Base-by-base conservation (phyloP, 805 yeast species). In the Kodamaea laetipori region DNA sequence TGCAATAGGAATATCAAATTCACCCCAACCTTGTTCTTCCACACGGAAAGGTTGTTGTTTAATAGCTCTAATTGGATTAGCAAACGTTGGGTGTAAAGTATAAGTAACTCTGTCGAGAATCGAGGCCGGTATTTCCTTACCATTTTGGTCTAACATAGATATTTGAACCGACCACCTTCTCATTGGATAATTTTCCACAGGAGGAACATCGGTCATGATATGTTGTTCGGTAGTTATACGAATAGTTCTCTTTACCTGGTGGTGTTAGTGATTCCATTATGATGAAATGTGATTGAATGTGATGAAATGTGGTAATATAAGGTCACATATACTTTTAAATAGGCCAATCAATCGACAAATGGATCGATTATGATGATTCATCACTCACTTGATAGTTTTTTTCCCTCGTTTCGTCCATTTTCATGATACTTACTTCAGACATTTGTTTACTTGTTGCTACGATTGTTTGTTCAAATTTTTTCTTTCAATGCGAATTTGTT, bases 21-120 rank as follows among this genome's bases (percentile, higher is more conserved):
- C 98, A 63, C 98, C 99, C 98, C 99, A 92, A 40, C 99, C 99
- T 69, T 88, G 84, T 64, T 92, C 99, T 57, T 81, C 86, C 45
- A 92, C 84, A 58, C 69, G 78, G 68, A 90, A 92, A 8, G 99
- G 99, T 7, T 86, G 78, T 57, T 82, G 83, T 58, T 86, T 87
- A 60, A 89, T 63, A 9, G 84, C 74, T 62, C 97, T 79, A 50
- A 79, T 83, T 8, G 98, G 98, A 63, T 90, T 90, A 39, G 80
- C 81, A 68, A 92, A 92, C 7, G 98, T 94, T 39, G 97, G 98
- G 70, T 92, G 99, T 51, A 94, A 76, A 54, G 89, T 84, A 64
- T 92, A 92, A 4, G 95, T 90, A 41, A 90, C 97, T 66, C 86
- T 87, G 64, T 94, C 98, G 57, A 92, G 86, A 44, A 92, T 76